These are phyloP conservation scores for Leucaena leucocephala DNA, from an alignment of 306 rosid species.

Conservation along the genomic window DNA sequence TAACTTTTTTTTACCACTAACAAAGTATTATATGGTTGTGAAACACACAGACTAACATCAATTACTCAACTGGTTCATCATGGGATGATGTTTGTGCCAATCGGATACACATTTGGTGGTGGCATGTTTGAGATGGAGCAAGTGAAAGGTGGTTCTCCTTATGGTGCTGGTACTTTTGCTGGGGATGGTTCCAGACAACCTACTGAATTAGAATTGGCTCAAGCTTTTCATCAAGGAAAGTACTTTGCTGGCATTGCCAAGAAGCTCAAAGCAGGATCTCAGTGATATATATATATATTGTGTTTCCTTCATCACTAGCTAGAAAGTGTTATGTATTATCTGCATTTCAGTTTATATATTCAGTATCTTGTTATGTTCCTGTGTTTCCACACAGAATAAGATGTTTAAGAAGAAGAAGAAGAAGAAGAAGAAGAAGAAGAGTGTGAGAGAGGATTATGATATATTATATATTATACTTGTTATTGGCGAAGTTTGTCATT, in stretches of 20 bases:
- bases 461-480: constrained; percentile 19
- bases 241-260: constrained; percentile 80
- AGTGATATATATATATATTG: constrained; percentile 33
- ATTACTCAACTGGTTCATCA: constrained; percentile 95
- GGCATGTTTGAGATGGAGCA: constrained; percentile 95
- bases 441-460: constrained; percentile 2
- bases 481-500: constrained; percentile 28
- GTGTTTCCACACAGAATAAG: constrained; percentile 39
- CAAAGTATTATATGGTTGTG: neutral
- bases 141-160: constrained; percentile 90
- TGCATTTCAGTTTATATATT: constrained; percentile 13
- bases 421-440: too few relatives aligned
- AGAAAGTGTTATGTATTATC: neutral
- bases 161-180: constrained; percentile 83
- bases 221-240: constrained; percentile 96
- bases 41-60: constrained; percentile 60
- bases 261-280: constrained; percentile 70
- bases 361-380: constrained; percentile 33
- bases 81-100: constrained; percentile 88
- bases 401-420: neutral
- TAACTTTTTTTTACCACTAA: neutral
- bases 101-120: constrained; percentile 89
- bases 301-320: neutral
- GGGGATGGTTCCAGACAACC: constrained; percentile 95
- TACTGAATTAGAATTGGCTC: constrained; percentile 82